These are phyloP conservation scores for Psilocybe sp. DNA, from an alignment of 768 basidiomycete genomes.

Conservation along the genomic window DNA sequence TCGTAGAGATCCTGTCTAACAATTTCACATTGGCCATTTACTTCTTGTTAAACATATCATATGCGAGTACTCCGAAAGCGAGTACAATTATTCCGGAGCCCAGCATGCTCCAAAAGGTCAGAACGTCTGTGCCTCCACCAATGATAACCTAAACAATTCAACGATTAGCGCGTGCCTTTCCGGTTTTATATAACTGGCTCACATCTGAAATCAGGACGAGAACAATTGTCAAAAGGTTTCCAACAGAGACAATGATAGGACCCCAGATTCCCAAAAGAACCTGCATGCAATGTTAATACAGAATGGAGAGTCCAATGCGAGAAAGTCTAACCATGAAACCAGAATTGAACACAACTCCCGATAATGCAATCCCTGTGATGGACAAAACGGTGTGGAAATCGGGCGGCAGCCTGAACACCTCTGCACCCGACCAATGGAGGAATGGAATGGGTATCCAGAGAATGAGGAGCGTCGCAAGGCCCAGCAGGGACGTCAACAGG, in stretches of 20 bases:
- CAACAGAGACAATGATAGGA: constrained; percentile 84
- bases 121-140: constrained; percentile 53
- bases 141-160: constrained; percentile 42
- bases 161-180: background rate
- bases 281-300: constrained; percentile 33
- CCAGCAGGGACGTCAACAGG: constrained; percentile 76
- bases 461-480: constrained; percentile 65
- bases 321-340: constrained; percentile 68
- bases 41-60: constrained; percentile 55
- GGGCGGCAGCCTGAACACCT: constrained; percentile 65
- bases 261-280: constrained; percentile 84
- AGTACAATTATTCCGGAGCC: constrained; percentile 79
- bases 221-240: constrained; percentile 92
- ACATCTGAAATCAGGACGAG: constrained; percentile 81
- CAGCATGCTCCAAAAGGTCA: constrained; percentile 70
- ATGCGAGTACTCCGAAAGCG: constrained; percentile 79
- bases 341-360: constrained; percentile 79
- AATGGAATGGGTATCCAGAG: constrained; percentile 81
- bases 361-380: constrained; percentile 66
- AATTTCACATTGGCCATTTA: constrained; percentile 12
- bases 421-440: constrained; percentile 62
- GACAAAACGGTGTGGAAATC: constrained; percentile 40
- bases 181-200: constrained; percentile 11
- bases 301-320: background rate
- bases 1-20: no score